Base-by-base conservation (phyloP, 805 yeast species). In the Kregervanrija fluxuum region DNA sequence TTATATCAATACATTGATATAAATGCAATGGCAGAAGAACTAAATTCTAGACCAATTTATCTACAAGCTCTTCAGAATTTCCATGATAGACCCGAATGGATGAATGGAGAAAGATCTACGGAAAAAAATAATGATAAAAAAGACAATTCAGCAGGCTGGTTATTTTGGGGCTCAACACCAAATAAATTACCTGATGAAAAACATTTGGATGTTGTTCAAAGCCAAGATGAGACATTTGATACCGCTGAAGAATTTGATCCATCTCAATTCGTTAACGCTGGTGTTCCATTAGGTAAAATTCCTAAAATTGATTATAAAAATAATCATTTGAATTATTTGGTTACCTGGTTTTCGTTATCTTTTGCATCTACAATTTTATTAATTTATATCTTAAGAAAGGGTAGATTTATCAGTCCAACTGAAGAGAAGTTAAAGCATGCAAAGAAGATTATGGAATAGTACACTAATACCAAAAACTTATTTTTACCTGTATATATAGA, bases 271-370 rank as follows among this genome's bases (percentile, higher is more conserved):
- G 66, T 79, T 44, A 75, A 73, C 46, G 82, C 86, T 5, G 99
- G 99, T 43, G 91, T 91, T 6, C 99, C 99, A 10, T 61, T 93
- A 10, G 99, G 96, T 1, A 80, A 83, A 44, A 65, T 71, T 8
- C 90, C 96, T n/a, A 79, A 78, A 54, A 77, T 91, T 32, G 90
- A 82, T 52, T 74, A 87, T 59, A 80, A 84, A 48, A 93, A 93
- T 62, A 88, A 89, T 59, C 99, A 93, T 60, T 66, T 90, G 62
- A 96, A 91, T 62, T 93, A 93, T 61, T 67, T 93, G 57, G 79
- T 88, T 15, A 93, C 99, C 0, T 93, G 99, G 99, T 91, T 86
- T 61, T 95, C 96, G 0, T 74, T 91, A 37, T 79, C 89, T 2
- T 55, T 85, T 35, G 75, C 86, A 34, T 83, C 95, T 33, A 55